phyloP scores from a whole-genome alignment of 305 asterid genomes.

The Rubia peregrina region DNA sequence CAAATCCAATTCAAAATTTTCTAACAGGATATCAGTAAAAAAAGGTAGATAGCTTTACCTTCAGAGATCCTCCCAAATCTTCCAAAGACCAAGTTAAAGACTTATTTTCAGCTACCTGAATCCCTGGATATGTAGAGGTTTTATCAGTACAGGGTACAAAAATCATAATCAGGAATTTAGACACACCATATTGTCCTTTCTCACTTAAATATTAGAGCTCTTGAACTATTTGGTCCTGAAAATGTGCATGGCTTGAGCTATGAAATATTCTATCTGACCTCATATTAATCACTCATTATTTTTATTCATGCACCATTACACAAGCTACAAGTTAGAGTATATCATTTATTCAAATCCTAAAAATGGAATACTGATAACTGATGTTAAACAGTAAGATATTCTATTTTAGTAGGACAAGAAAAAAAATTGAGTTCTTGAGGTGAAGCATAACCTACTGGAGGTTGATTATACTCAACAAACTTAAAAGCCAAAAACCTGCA shows the following conservation, averaged over 20 bases:
- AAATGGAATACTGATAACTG: not conserved
- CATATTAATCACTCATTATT: not conserved
- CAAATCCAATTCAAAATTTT: no score
- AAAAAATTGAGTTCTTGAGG: no score
- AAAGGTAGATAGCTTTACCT: constrained; percentile 36
- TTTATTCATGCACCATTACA: not conserved
- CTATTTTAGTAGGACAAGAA: not conserved
- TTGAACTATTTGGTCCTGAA: not conserved
- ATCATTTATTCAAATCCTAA: not conserved
- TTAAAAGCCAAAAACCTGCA: no score
- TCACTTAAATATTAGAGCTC: not conserved
- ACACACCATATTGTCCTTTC: constrained; percentile 1
- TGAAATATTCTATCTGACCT: not conserved
- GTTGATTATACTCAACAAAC: no score
- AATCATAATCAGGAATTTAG: not conserved
- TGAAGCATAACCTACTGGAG: no score
- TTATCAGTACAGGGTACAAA: not conserved
- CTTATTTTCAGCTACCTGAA: constrained; percentile 33
- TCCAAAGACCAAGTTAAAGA: constrained; percentile 50
- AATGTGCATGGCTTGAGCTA: not conserved
- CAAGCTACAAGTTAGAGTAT: not conserved
- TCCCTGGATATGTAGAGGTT: constrained; percentile 40
- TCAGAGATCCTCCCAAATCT: constrained; percentile 64
- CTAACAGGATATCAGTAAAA: not conserved
- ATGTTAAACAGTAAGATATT: not conserved